Evolutionary conservation across 2,329 filamentous ascomycete genomes (phyloP).

Genomic region (Clarireedia monteithiana): DNA sequence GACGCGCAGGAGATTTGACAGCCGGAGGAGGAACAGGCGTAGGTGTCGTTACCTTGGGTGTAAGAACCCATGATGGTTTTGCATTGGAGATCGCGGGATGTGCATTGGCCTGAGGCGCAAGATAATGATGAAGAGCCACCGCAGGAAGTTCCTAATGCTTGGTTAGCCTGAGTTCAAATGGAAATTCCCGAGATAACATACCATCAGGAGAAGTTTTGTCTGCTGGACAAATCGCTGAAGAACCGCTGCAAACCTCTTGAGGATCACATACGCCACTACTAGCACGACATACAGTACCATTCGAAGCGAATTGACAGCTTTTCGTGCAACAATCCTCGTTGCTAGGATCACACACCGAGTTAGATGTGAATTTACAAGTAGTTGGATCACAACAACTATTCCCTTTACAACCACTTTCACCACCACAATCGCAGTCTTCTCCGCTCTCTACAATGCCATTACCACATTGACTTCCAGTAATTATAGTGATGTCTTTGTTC

Average conservation of each 20-base stretch:
- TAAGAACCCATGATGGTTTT: conserved; percentile 72
- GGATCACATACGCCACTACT: conserved; percentile 80
- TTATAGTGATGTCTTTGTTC: conserved; percentile 75
- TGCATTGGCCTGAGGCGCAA: conserved; percentile 92
- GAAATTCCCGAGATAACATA: conserved; percentile 10
- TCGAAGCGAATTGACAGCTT: conserved; percentile 57
- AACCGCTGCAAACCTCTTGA: conserved; percentile 73
- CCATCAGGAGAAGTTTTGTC: conserved; percentile 67
- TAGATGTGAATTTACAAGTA: conserved; percentile 74
- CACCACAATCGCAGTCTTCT: conserved; percentile 95
- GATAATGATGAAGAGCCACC: conserved; percentile 50
- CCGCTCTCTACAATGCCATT: conserved; percentile 94
- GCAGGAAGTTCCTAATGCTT: conserved; percentile 48
- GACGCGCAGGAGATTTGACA: conserved; percentile 71
- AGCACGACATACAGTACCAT: conserved; percentile 69
- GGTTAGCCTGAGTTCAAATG: conserved; percentile 11
- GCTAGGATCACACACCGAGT: conserved; percentile 67
- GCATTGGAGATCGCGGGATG: conserved; percentile 84
- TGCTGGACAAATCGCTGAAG: conserved; percentile 61
- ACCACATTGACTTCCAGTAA: conserved; percentile 79
- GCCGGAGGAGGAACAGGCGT: conserved; percentile 64
- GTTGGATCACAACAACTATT: conserved; percentile 78
- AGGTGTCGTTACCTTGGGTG: conserved; percentile 67
- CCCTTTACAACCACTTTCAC: conserved; percentile 57
- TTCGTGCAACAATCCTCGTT: conserved; percentile 76